Base-by-base conservation (phyloP, 1,284 basidiomycete species). In the Cryptococcus maquisensis region DNA sequence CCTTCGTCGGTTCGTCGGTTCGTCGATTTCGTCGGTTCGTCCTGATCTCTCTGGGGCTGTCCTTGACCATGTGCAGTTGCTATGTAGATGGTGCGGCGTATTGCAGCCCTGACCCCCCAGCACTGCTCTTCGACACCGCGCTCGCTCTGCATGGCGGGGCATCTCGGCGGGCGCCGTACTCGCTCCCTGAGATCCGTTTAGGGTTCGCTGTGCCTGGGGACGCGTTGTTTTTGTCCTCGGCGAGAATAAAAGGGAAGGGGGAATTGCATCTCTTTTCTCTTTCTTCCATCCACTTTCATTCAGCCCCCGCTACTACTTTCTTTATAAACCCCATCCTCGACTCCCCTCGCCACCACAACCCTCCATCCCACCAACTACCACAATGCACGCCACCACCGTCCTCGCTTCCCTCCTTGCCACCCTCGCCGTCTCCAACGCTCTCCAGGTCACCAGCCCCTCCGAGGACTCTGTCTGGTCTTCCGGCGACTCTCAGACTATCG, bases 381-480 rank as follows among this genome's bases (percentile, higher is more conserved):
- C 24, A 9, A 59, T 59, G 57, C 50, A 56, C 57, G 28, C 51
- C 32, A 42, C 52, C 48, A 37, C 54, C 23, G 20, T 49, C 47
- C 51, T 55, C 40, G 37, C 52, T 37, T 40, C 51, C 20, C 52
- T 52, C 44, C 51, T 78, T 60, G 65, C 75, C 60, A 52, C 81
- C 61, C 59, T 77, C 63, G 64, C 84, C 69, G 26, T 57, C 32
- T 81, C 80, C 36, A 73, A 81, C 55, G 87, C 86, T 32, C 84
- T 85, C 78, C 55, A 69, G 51, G 81, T 90, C 68, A 81, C 79
- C 52, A 74, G 66, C 51, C 89, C 88, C 42, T 77, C 69, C 58
- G 62, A 63, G 32, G 53, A 64, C 39, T 65, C 80, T 26, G 80
- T 79, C 50, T 91, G 87, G 87, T 35, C 54, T 28, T 64, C 81